phyloP scores from a whole-genome alignment of 1,284 basidiomycete species.

The Cutaneotrichosporon mucoides region DNA sequence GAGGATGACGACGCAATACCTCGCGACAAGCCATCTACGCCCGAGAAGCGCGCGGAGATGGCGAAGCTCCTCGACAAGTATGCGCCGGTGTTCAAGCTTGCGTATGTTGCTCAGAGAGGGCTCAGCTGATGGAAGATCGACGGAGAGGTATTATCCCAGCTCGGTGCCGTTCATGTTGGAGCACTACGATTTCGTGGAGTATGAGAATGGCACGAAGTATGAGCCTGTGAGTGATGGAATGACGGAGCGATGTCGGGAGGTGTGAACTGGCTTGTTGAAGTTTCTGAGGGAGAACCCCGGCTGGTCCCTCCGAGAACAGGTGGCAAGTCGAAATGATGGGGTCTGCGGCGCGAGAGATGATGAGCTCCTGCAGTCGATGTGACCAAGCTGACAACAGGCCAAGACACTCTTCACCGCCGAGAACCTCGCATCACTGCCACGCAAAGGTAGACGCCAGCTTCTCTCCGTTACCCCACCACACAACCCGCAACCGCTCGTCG shows the following conservation, averaged over 20 bases:
- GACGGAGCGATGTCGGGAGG: background rate
- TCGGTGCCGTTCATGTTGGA: constrained; percentile 45
- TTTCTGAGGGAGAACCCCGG: too few species aligned
- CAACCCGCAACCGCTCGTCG: constrained; percentile 38
- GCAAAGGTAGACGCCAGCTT: constrained; percentile 15
- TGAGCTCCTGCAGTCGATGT: too few species aligned
- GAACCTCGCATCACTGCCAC: constrained; percentile 24
- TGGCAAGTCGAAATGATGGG: background rate
- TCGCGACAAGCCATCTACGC: constrained; percentile 6
- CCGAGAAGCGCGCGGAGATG: constrained; percentile 24
- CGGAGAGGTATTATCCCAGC: constrained; percentile 41
- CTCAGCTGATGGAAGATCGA: constrained; percentile 17
- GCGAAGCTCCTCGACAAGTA: constrained; percentile 33
- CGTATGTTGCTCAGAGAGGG: constrained; percentile 17
- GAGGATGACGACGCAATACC: background rate
- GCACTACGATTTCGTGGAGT: constrained; percentile 26
- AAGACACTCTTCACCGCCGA: constrained; percentile 12
- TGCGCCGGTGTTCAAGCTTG: constrained; percentile 43
- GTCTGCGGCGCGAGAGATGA: too few species aligned
- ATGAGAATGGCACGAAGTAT: background rate
- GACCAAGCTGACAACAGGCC: background rate
- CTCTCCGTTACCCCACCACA: constrained; percentile 32
- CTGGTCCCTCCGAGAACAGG: background rate
- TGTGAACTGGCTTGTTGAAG: too few species aligned
- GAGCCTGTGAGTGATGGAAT: constrained; percentile 5